These are phyloP conservation scores for Arbutus unedo DNA, from an alignment of 148 eudicot genomes.

Conservation along the genomic window DNA sequence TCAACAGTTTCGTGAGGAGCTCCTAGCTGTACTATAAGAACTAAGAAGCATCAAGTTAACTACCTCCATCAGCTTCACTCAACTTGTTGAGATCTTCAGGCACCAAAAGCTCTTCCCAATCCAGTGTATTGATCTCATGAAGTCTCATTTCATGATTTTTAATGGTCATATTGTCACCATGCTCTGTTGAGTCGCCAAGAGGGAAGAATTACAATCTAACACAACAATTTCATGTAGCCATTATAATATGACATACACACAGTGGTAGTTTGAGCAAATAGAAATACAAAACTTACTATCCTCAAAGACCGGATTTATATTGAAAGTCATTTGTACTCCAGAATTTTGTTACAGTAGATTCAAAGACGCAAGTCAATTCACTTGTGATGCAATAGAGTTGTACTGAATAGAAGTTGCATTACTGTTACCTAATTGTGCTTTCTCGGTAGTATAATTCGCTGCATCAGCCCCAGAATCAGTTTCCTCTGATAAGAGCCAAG, in stretches of 20 bases:
- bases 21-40: slow-evolving; percentile 11
- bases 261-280: background rate
- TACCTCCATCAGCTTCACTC: slow-evolving; percentile 46
- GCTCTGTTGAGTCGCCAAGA: slow-evolving; percentile 31
- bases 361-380: background rate
- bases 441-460: slow-evolving; percentile 23
- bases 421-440: slow-evolving; percentile 40
- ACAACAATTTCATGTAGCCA: background rate
- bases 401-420: background rate
- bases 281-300: background rate
- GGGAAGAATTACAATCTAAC: slow-evolving; percentile 1
- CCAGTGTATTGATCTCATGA: slow-evolving; percentile 89
- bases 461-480: slow-evolving; percentile 44
- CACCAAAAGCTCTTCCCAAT: slow-evolving; percentile 93
- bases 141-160: slow-evolving; percentile 62
- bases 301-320: background rate
- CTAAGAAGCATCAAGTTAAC: slow-evolving; percentile 8
- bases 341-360: background rate
- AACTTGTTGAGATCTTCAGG: slow-evolving; percentile 54
- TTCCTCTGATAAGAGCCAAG: slow-evolving; percentile 53
- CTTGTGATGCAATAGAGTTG: background rate
- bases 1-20: background rate
- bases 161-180: slow-evolving; percentile 39
- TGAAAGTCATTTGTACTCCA: background rate
- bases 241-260: background rate